phyloP scores from a whole-genome alignment of 768 basidiomycete genomes.

The Xerocomellus intermedius region DNA sequence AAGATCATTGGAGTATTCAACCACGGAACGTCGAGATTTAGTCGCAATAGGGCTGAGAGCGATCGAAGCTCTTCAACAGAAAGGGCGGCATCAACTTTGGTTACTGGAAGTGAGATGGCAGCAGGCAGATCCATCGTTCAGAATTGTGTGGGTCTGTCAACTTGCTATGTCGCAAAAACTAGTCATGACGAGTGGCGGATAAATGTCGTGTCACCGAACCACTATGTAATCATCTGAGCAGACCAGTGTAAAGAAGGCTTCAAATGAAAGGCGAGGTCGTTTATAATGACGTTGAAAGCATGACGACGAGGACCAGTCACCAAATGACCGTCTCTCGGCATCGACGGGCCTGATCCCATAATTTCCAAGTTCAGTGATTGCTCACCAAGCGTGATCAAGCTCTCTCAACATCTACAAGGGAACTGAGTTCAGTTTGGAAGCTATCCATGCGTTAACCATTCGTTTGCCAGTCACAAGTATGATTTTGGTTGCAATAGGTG shows the following conservation, averaged over 20 bases:
- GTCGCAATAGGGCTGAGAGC: constrained; percentile 2
- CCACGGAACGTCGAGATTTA: neutral
- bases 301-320: neutral
- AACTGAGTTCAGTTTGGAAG: neutral
- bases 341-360: neutral
- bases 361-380: neutral
- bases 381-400: neutral
- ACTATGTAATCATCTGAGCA: neutral
- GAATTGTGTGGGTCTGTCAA: neutral
- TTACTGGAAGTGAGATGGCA: neutral
- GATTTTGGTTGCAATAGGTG: constrained; percentile 30
- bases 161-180: neutral
- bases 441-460: neutral
- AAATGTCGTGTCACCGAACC: neutral
- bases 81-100: neutral
- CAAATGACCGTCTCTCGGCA: neutral
- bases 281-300: neutral
- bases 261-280: neutral
- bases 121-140: neutral
- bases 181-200: too few species aligned
- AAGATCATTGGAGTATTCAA: neutral
- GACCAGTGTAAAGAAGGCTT: neutral
- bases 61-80: neutral
- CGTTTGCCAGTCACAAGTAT: constrained; percentile 26
- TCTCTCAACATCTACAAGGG: neutral